Percentiles rank a stretch among this genome's conserved stretches.
Evolutionary conservation across 495 filamentous ascomycete species (phyloP).

Genomic region (Aspergillus homomorphus): DNA sequence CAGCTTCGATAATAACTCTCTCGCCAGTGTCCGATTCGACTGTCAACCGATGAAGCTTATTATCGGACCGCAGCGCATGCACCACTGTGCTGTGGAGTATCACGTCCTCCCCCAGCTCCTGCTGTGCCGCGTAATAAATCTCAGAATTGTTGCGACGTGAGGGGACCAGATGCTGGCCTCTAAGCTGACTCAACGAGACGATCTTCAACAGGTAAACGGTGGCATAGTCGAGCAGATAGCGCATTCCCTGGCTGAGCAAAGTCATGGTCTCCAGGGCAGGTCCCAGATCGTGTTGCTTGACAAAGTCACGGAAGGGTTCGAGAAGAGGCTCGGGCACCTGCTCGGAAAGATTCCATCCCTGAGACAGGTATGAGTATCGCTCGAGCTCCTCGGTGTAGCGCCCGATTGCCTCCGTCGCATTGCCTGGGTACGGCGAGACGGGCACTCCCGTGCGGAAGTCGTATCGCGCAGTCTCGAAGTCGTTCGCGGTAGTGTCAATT

Average conservation of each 20-base stretch:
- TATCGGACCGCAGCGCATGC: neutral
- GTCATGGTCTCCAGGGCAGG: constrained; percentile 13
- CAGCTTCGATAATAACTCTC: neutral
- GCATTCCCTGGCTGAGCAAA: constrained; percentile 27
- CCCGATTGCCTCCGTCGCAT: neutral
- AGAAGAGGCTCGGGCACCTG: constrained; percentile 49
- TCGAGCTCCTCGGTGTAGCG: constrained; percentile 23
- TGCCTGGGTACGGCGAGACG: neutral
- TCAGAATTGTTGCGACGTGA: neutral
- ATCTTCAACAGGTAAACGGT: constrained; percentile 20
- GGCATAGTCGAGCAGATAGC: constrained; percentile 27
- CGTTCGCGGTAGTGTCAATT: neutral
- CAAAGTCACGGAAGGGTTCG: constrained; percentile 43
- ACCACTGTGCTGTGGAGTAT: constrained; percentile 14
- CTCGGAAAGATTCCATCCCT: constrained; percentile 40
- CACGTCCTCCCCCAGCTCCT: constrained; percentile 9
- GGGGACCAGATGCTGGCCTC: neutral
- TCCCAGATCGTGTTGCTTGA: constrained; percentile 37
- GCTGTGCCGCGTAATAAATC: constrained; percentile 2
- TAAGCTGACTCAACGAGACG: constrained; percentile 1
- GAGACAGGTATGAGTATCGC: constrained; percentile 41
- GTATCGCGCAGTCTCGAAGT: neutral
- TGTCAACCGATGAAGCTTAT: neutral
- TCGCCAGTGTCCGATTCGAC: neutral
- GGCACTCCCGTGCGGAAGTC: constrained; percentile 6